Evolutionary conservation across 352 stramenopile genomes (phyloP).

Genomic region (Pythium phragmitis): DNA sequence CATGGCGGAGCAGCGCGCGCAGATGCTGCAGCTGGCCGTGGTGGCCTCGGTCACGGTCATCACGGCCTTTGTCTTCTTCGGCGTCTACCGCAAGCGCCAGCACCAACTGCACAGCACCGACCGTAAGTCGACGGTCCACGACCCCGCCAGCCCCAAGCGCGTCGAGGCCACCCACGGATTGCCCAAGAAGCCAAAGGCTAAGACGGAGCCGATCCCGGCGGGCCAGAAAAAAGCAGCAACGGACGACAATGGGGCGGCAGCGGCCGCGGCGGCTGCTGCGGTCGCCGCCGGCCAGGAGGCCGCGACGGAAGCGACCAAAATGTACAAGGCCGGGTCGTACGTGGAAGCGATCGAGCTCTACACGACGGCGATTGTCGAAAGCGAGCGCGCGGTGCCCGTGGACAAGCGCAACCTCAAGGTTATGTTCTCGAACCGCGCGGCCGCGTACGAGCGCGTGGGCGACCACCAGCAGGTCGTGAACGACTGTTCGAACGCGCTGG

Average conservation of each 20-base stretch:
- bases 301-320: slow-evolving; percentile 68
- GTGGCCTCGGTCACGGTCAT: slow-evolving; percentile 73
- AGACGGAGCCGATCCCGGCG: slow-evolving; percentile 23
- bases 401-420: slow-evolving; percentile 81
- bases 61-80: slow-evolving; percentile 54
- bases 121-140: slow-evolving; percentile 26
- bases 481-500: slow-evolving; percentile 60
- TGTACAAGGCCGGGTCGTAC: slow-evolving; percentile 76
- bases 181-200: slow-evolving; percentile 33
- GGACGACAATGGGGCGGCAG: slow-evolving; percentile 5
- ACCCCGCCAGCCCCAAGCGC: slow-evolving; percentile 26
- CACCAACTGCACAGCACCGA: slow-evolving; percentile 21
- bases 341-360: slow-evolving; percentile 72
- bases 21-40: slow-evolving; percentile 62
- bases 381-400: slow-evolving; percentile 50
- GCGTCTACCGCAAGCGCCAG: slow-evolving; percentile 47
- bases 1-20: slow-evolving; percentile 34
- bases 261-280: slow-evolving; percentile 17
- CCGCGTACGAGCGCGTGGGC: slow-evolving; percentile 69
- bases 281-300: slow-evolving; percentile 57
- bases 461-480: slow-evolving; percentile 58
- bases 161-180: slow-evolving; percentile 21
- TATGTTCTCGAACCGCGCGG: slow-evolving; percentile 83
- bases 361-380: slow-evolving; percentile 57
- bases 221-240: slow-evolving; percentile 32